phyloP scores from a whole-genome alignment of 345 rosid species.

The Eucalyptus regnans region DNA sequence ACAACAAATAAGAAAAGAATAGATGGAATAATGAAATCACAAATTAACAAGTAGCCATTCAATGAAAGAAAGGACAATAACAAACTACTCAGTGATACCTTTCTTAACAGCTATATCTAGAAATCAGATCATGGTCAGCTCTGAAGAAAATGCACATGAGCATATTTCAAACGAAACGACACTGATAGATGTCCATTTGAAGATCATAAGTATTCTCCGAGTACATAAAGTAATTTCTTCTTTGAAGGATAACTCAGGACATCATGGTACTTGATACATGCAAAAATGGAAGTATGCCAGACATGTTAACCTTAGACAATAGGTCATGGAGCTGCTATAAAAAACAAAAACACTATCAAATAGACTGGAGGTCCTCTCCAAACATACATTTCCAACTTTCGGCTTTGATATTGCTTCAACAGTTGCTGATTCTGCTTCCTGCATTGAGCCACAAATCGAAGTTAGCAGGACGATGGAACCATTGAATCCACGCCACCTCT shows the following conservation, averaged over 20 bases:
- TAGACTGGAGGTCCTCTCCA: neutral
- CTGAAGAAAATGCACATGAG: neutral
- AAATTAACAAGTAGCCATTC: neutral
- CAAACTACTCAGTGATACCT: neutral
- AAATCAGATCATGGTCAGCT: neutral
- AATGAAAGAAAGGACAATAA: neutral
- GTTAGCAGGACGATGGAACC: neutral
- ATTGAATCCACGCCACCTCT: neutral
- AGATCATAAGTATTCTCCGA: neutral
- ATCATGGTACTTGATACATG: neutral
- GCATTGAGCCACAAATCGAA: neutral
- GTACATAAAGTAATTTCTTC: neutral
- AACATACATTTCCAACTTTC: constrained; percentile 74
- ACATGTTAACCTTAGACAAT: neutral
- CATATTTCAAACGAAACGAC: neutral
- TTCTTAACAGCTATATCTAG: neutral
- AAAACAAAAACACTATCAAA: neutral
- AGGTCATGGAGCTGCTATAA: neutral
- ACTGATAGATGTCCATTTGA: neutral
- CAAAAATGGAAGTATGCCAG: neutral
- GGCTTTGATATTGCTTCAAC: constrained; percentile 82
- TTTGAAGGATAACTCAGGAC: neutral
- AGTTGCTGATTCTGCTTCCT: constrained; percentile 92
- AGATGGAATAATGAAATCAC: neutral
- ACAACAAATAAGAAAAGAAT: neutral